Evolutionary conservation across 495 filamentous ascomycete species (phyloP).

Genomic region (Aspergillus saccharolyticus): DNA sequence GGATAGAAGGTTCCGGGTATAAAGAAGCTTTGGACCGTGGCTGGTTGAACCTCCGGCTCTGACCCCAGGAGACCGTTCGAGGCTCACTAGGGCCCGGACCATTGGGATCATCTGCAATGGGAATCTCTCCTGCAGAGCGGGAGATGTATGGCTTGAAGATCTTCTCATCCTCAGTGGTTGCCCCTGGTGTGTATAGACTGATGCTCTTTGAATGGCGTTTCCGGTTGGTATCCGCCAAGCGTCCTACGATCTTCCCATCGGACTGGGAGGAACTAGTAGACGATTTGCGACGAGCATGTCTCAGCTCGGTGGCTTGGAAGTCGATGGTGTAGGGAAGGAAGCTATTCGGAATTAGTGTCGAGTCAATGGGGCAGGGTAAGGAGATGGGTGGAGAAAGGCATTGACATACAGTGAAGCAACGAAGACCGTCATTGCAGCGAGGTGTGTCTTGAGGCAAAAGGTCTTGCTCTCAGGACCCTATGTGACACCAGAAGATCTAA

Average conservation of each 20-base stretch:
- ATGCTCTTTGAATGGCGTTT: constrained; percentile 23
- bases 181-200: constrained; percentile 51
- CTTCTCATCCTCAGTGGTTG: constrained; percentile 55
- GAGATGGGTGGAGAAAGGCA: not conserved
- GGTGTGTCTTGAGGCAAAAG: constrained; percentile 6
- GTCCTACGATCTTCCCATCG: constrained; percentile 33
- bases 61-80: constrained; percentile 59
- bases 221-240: constrained; percentile 19
- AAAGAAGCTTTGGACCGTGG: constrained; percentile 64
- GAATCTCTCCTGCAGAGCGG: constrained; percentile 31
- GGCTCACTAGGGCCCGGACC: constrained; percentile 39
- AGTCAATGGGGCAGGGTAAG: constrained; percentile 5
- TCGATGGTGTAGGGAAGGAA: constrained; percentile 88
- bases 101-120: constrained; percentile 16
- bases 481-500: not conserved
- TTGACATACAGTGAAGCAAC: constrained; percentile 73
- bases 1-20: constrained; percentile 65
- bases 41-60: constrained; percentile 61
- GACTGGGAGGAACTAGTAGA: constrained; percentile 34
- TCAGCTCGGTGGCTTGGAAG: constrained; percentile 49
- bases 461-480: not conserved
- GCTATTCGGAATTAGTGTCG: constrained; percentile 34
- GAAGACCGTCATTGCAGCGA: constrained; percentile 68
- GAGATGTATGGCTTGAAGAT: constrained; percentile 49
- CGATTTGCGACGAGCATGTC: constrained; percentile 26